These are phyloP conservation scores for Corylus heterophylla DNA, from an alignment of 306 rosid genomes.

Conservation along the genomic window DNA sequence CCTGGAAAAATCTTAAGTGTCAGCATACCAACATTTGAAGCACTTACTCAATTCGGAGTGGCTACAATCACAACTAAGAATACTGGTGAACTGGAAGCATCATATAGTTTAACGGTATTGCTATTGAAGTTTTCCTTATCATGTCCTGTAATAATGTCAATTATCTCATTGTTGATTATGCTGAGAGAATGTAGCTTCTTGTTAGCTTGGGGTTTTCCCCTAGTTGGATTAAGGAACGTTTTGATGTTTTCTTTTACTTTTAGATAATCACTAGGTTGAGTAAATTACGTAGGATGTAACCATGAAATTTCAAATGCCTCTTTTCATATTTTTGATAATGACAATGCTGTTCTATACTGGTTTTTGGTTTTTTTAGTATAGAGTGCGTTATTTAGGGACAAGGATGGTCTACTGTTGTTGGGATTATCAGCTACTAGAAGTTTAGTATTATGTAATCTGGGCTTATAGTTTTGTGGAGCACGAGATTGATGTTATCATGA, in stretches of 20 bases:
- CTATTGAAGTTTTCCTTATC: conserved; percentile 25
- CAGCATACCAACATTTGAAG: conserved; percentile 81
- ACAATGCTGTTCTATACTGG: neutral
- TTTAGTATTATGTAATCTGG: neutral
- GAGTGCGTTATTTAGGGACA: neutral
- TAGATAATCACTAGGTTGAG: neutral
- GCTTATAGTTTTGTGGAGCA: neutral
- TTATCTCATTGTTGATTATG: neutral
- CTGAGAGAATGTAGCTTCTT: conserved; percentile 2
- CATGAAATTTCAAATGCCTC: neutral
- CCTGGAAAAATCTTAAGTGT: conserved; percentile 84
- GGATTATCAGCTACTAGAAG: neutral
- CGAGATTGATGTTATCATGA: neutral
- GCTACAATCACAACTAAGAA: conserved; percentile 76
- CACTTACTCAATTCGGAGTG: conserved; percentile 83
- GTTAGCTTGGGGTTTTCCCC: neutral
- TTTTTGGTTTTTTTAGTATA: neutral
- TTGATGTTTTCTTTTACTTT: neutral
- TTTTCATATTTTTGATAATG: neutral
- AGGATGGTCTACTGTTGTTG: neutral
- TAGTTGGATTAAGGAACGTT: neutral
- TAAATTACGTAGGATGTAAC: neutral
- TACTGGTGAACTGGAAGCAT: conserved; percentile 94
- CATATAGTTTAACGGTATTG: conserved; percentile 89
- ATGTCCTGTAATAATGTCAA: neutral